These are phyloP conservation scores for Acacia acuminata DNA, from an alignment of 306 rosid species.

Conservation along the genomic window DNA sequence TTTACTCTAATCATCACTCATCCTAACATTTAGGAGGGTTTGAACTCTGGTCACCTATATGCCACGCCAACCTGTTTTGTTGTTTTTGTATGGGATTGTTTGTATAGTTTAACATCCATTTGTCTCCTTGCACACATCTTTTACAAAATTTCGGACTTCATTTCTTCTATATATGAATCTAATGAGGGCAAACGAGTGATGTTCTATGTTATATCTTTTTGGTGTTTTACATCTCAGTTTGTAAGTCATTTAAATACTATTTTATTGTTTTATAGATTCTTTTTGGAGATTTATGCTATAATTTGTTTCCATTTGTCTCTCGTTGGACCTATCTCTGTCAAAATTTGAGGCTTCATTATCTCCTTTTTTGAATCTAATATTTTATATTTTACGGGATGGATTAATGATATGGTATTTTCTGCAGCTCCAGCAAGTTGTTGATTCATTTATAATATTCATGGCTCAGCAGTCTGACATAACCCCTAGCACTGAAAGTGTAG, in stretches of 20 bases:
- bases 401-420: constrained; percentile 39
- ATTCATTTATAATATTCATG: constrained; percentile 79
- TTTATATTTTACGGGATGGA: constrained; percentile 12
- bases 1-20: neutral
- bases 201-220: neutral
- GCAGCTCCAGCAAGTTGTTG: constrained; percentile 94
- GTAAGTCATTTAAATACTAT: neutral
- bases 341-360: constrained; percentile 17
- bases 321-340: constrained; percentile 6
- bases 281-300: neutral
- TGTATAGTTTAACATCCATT: neutral
- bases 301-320: constrained; percentile 18
- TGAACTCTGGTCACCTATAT: neutral
- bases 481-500: constrained; percentile 34
- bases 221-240: neutral
- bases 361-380: constrained; percentile 11
- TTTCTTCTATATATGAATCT: neutral
- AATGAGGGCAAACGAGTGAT: neutral
- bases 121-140: neutral
- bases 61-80: neutral
- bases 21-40: neutral
- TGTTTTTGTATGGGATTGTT: neutral
- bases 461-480: constrained; percentile 65
- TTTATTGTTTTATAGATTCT: neutral
- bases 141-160: neutral